Conservation (phyloP, 2,329 filamentous ascomycete species). For the Fusarium hainanense region DNA sequence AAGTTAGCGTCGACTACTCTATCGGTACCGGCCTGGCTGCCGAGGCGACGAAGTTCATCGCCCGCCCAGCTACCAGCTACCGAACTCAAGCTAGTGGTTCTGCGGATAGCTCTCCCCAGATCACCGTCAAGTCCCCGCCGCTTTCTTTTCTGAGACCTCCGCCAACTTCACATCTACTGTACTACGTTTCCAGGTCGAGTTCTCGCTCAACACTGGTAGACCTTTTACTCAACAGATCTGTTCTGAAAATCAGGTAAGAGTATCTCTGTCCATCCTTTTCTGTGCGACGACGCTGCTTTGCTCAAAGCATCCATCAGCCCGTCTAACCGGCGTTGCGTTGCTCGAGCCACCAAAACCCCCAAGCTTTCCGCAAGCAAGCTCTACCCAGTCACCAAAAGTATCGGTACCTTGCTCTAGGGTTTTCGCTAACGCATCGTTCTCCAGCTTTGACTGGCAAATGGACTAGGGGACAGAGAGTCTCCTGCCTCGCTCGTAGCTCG, state of each 20-base stretch:
- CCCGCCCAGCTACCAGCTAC: conserved; percentile 27
- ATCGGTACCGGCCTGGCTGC: conserved; percentile 30
- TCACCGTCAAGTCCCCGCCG: conserved; percentile 30
- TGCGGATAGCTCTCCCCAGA: conserved; percentile 46
- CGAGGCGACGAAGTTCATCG: conserved; percentile 37
- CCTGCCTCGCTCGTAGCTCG: conserved; percentile 15
- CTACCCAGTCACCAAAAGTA: conserved; percentile 30
- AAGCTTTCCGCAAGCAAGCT: conserved; percentile 36
- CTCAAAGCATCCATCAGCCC: conserved; percentile 4
- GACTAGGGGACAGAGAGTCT: conserved; percentile 38
- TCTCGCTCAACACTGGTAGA: neutral
- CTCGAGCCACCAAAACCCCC: conserved; percentile 29
- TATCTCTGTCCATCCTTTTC: neutral
- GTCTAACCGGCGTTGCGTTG: conserved; percentile 3
- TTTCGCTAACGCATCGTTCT: conserved; percentile 40
- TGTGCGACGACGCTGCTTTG: neutral
- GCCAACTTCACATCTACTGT: neutral
- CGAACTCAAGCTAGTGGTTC: conserved; percentile 35
- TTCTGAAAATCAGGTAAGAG: conserved; percentile 25
- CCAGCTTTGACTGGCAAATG: conserved; percentile 41
- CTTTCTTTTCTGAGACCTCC: conserved; percentile 30
- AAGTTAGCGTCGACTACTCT: conserved; percentile 36
- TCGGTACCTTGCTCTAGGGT: conserved; percentile 42
- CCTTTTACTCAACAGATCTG: neutral
- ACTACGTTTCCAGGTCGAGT: neutral